These are phyloP conservation scores for Sanguinoderma infundibulare DNA, from an alignment of 1,284 basidiomycete species.

Conservation along the genomic window DNA sequence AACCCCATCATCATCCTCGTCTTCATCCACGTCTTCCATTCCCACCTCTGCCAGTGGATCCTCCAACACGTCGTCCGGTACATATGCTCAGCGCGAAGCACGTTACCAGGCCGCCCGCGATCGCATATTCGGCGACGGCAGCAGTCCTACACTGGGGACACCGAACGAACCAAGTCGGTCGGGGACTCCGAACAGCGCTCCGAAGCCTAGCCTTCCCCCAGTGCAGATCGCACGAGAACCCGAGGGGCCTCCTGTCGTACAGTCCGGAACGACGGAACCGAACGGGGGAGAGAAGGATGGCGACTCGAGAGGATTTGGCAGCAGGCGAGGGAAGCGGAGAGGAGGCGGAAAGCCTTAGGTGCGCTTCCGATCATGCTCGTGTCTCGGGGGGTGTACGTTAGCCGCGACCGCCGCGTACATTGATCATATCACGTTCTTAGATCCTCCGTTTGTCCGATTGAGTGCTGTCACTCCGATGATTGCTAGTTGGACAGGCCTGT, in stretches of 20 bases:
- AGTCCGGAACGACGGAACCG: not conserved
- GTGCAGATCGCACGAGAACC: conserved; percentile 20
- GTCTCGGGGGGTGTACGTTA: not conserved
- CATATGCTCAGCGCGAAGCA: conserved; percentile 42
- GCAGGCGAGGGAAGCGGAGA: conserved; percentile 16
- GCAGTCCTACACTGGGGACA: not conserved
- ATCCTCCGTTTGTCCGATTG: not conserved
- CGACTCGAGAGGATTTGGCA: conserved; percentile 11
- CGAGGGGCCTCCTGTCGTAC: conserved; percentile 6
- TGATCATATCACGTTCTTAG: conserved; percentile 18
- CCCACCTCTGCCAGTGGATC: not conserved
- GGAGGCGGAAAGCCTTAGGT: conserved; percentile 4
- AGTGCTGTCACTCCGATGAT: not conserved
- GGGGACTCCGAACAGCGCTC: not conserved
- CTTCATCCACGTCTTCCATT: conserved; percentile 13
- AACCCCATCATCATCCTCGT: conserved; percentile 17
- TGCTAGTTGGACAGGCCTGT: not conserved
- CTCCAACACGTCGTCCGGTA: not conserved
- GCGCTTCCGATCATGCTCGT: not conserved
- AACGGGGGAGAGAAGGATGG: not conserved
- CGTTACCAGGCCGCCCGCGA: conserved; percentile 44
- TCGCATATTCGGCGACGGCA: conserved; percentile 40
- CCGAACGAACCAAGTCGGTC: not conserved
- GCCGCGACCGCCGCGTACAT: not conserved
- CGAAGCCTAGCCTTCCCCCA: not conserved